Conservation (phyloP, 2,329 filamentous ascomycete species). For the Trichophyton verrucosum region DNA sequence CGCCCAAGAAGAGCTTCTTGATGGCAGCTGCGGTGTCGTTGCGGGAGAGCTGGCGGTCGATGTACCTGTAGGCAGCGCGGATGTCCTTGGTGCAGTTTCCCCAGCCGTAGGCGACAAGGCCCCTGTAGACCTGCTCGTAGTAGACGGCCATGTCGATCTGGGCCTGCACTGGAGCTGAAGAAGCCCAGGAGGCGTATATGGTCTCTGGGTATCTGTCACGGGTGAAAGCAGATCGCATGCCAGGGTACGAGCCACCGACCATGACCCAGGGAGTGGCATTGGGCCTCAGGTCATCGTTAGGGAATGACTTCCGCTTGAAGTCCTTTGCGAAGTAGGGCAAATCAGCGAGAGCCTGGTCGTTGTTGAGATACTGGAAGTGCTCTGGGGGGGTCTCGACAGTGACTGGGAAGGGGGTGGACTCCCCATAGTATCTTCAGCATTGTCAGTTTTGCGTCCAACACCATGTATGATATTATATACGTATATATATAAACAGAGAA, state of each 20-base stretch:
- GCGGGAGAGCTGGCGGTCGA: constrained; percentile 36
- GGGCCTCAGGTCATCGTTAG: constrained; percentile 28
- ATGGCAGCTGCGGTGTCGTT: constrained; percentile 27
- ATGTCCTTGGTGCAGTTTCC: constrained; percentile 41
- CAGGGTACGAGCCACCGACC: constrained; percentile 36
- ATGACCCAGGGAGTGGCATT: constrained; percentile 35
- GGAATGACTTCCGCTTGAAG: constrained; percentile 24
- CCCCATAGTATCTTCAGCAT: constrained; percentile 29
- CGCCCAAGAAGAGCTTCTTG: constrained; percentile 39
- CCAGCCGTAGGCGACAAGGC: constrained; percentile 38
- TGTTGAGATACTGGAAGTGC: constrained; percentile 32
- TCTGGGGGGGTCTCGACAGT: constrained; percentile 26
- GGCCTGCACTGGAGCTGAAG: constrained; percentile 37
- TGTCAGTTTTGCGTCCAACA: not conserved
- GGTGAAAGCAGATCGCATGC: constrained; percentile 33
- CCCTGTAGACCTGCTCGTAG: constrained; percentile 39
- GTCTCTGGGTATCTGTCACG: constrained; percentile 33
- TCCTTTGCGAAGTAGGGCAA: constrained; percentile 34
- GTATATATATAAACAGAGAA: not conserved
- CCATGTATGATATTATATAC: not conserved
- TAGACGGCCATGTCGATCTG: constrained; percentile 40
- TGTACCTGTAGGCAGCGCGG: constrained; percentile 37
- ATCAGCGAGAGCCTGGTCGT: constrained; percentile 34
- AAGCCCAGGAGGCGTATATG: constrained; percentile 30
- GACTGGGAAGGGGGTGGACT: constrained; percentile 29